Base-by-base conservation (phyloP, 257 asterid genomes). In the Lavandula angustifolia region DNA sequence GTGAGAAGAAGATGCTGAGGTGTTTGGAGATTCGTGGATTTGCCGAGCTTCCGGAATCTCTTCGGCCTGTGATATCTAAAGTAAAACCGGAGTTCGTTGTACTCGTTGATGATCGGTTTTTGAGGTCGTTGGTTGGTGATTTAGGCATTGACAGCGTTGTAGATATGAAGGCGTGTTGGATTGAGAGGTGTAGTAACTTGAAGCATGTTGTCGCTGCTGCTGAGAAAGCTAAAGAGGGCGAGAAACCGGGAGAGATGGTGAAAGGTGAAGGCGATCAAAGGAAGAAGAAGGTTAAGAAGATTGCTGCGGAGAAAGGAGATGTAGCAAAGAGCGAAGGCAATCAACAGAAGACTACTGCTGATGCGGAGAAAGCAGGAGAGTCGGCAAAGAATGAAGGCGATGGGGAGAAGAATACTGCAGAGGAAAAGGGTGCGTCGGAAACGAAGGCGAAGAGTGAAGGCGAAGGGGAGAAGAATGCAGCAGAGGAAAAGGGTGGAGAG, bases 1-100 rank as follows among this genome's bases (percentile, higher is more conserved):
- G 60, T 32, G 31, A 6, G 1, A 16, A 12, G 31, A 43, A 46
- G 43, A 31, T 50, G 43, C 18, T 33, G 4, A 60, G 54, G 27
- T 55, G 65, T 56, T 54, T 80, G 75, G 85, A 80, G 55, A 68
- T 80, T 17, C 70, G 78, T 1, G 81, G 71, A 37, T 77, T 80
- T 11, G 10, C 37, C 7, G 1, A 41, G 35, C 70, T 22, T 67
- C 86, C 83, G 10, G 27, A 18, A 9, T 62, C 40, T 17, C 35
- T 65, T 17, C 54, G 14, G 11, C 67, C 16, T 35, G 40, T 75
- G 50, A 56, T 75, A 22, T n/a, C n/a, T n/a, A n/a, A n/a, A n/a
- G 22, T 16, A 54, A 63, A 62, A n/a, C 66, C 81, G 31, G 57
- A 77, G 12, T 60, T 47, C 1, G 47, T 78, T 1, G 64, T 75